Evolutionary conservation across 2,329 filamentous ascomycete genomes (phyloP), one percentile per base, ranked within the genome.

Genomic region (Neonectria faginata): DNA sequence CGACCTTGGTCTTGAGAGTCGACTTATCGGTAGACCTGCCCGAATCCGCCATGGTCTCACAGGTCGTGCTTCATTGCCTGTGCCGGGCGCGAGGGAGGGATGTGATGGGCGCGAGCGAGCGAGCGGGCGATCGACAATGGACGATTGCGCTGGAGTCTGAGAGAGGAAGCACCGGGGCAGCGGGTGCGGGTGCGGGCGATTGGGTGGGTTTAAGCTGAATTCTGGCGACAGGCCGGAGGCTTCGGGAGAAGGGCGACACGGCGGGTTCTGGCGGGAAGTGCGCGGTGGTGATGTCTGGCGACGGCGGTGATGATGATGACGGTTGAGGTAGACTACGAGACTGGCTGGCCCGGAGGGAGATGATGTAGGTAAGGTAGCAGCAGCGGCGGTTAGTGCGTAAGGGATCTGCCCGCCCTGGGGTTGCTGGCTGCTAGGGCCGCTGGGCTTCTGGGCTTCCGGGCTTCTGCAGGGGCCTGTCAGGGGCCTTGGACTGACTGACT

Each of bases 1-100:
- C 74, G 51, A 82, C 80, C 56, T 68, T 75, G 53, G 71, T 65
- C 56, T 76, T 71, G 57, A 73, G 62, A 65, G 79, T 76, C 65
- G 81, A 80, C 64, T 72, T 79, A 68, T 74, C 73, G 65, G 73
- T 69, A 62, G 76, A 70, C 65, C 73, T 77, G 71, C 69, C 72
- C 70, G 75, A 70, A 73, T 84, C 83, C 79, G 82, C 77, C 83
- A 85, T 85, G 71, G 71, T 77, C 65, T 74, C 67, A 71, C 64
- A 60, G 68, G 67, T 55, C 59, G 66, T 67, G 63, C 68, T 64
- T 76, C 77, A 79, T 78, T 70, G 70, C 77, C 75, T 67, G 58
- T 54, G 50, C 51, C 63, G 55, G 50, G 65, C 16, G 25, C 48
- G 59, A 36, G 41, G 55, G 22, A 50, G 55, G 44, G 51, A 57